Conservation (phyloP, 768 basidiomycete species). For the Coprinopsis strossmayeri region DNA sequence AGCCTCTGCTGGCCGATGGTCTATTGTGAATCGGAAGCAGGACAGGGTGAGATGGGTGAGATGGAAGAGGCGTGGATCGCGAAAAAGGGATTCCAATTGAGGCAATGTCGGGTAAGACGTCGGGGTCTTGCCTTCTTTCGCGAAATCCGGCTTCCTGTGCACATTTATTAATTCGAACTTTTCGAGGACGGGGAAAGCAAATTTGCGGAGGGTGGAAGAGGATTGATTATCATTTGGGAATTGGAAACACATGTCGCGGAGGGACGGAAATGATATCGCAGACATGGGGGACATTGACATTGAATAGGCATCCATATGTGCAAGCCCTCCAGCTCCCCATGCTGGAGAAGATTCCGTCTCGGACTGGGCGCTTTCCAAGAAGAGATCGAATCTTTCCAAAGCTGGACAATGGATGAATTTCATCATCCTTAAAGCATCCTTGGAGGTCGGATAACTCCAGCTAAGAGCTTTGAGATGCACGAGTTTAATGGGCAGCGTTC, state of each 20-base stretch:
- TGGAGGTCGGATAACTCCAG: slow-evolving; percentile 39
- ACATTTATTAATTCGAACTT: slow-evolving; percentile 36
- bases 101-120: slow-evolving; percentile 24
- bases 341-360: slow-evolving; percentile 8
- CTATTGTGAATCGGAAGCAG: slow-evolving; percentile 34
- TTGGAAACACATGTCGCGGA: slow-evolving; percentile 39
- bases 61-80: slow-evolving; percentile 46
- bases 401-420: slow-evolving; percentile 32
- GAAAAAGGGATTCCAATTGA: slow-evolving; percentile 45
- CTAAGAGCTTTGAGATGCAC: slow-evolving; percentile 35
- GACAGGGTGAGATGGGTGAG: slow-evolving; percentile 47
- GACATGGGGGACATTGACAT: slow-evolving; percentile 11
- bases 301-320: slow-evolving; percentile 15
- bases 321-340: no score
- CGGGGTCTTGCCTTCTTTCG: slow-evolving; percentile 10
- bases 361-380: slow-evolving; percentile 25
- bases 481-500: slow-evolving; percentile 25
- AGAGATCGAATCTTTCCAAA: slow-evolving; percentile 38
- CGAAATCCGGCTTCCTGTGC: slow-evolving; percentile 15
- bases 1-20: slow-evolving; percentile 28
- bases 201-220: slow-evolving; percentile 31
- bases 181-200: slow-evolving; percentile 37
- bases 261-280: slow-evolving; percentile 20
- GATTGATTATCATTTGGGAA: slow-evolving; percentile 33
- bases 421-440: slow-evolving; percentile 37